Percentiles rank a stretch among this genome's conserved stretches.
Evolutionary conservation across 305 asterid genomes (phyloP).

Genomic region (Rubia peregrina): DNA sequence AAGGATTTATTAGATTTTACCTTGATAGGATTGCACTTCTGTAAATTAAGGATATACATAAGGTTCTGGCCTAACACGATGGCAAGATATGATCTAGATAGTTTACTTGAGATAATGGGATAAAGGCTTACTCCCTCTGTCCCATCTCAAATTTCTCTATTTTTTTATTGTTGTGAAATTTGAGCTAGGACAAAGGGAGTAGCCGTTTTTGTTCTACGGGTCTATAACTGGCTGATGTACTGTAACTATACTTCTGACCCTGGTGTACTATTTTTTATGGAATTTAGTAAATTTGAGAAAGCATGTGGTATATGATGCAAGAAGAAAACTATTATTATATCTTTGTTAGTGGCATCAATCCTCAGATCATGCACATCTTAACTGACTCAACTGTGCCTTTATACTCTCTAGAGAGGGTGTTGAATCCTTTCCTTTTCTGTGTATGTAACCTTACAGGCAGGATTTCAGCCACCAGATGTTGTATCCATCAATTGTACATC

Average conservation of each 20-base stretch:
- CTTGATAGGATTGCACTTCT: background rate
- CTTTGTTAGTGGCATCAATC: background rate
- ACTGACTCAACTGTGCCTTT: background rate
- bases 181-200: too few relatives aligned
- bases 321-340: background rate
- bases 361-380: background rate
- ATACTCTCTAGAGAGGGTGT: background rate
- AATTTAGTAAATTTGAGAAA: background rate
- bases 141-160: too few relatives aligned
- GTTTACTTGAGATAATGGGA: background rate
- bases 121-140: too few relatives aligned
- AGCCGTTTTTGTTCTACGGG: background rate
- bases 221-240: background rate
- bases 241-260: background rate
- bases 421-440: background rate
- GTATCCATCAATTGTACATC: conserved; percentile 76
- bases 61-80: background rate
- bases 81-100: background rate
- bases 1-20: background rate
- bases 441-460: conserved; percentile 39
- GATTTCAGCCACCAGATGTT: conserved; percentile 51
- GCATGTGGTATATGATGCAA: background rate
- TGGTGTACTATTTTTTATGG: background rate
- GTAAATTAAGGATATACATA: too few relatives aligned
- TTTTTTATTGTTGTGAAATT: too few relatives aligned